Conservation (phyloP, 768 basidiomycete genomes). For the Thelephora ganbajun region DNA sequence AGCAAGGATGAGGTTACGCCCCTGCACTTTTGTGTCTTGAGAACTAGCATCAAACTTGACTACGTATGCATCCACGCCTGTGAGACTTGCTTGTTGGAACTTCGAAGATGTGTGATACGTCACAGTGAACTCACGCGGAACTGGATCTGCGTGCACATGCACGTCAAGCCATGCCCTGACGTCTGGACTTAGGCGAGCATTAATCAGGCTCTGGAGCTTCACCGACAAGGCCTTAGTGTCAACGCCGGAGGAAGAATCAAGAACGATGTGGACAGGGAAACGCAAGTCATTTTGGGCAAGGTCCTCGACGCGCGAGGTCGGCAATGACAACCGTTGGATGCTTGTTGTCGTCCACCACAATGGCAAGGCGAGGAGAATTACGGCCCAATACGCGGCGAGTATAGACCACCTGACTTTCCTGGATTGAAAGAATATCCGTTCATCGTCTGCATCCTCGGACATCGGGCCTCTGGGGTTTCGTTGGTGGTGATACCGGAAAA, state of each 20-base stretch:
- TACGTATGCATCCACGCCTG: no score
- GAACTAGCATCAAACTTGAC: no score
- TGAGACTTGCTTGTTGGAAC: no score
- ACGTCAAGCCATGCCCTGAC: no score
- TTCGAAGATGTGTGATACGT: no score
- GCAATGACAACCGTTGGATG: slow-evolving; percentile 70
- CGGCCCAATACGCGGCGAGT: slow-evolving; percentile 62
- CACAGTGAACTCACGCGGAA: no score
- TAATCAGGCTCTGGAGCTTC: background rate
- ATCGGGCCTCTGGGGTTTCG: slow-evolving; percentile 3
- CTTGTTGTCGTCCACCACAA: slow-evolving; percentile 92
- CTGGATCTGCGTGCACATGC: no score
- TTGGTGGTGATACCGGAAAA: no score
- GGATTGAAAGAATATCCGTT: slow-evolving; percentile 38
- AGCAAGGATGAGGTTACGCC: no score
- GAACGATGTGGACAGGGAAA: slow-evolving; percentile 11
- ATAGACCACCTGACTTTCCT: slow-evolving; percentile 39
- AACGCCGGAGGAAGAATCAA: slow-evolving; percentile 5
- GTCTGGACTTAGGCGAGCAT: background rate
- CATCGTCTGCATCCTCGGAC: slow-evolving; percentile 27
- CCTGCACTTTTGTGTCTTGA: no score
- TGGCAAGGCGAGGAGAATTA: slow-evolving; percentile 68
- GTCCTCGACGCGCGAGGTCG: slow-evolving; percentile 37
- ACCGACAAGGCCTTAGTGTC: background rate
- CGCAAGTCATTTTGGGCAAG: slow-evolving; percentile 15